Conservation (phyloP, 1,139 yeast genomes). For the Debaryomyces robertsiae region DNA sequence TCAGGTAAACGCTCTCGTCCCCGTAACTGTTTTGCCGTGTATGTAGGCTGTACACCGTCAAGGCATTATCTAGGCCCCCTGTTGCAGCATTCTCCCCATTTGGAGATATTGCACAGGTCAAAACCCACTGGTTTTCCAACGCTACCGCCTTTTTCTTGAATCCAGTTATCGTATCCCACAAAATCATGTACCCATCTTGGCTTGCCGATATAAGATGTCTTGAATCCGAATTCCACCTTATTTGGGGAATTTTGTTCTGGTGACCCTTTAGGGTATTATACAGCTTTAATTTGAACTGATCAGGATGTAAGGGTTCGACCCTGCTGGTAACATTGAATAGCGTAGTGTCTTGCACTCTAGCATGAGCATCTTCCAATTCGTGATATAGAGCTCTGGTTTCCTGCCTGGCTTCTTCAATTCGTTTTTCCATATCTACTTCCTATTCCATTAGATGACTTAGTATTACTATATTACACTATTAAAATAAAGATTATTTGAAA, state of each 20-base stretch:
- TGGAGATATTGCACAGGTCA: constrained; percentile 74
- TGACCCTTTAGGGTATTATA: constrained; percentile 66
- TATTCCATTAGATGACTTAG: not conserved
- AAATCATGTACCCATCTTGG: constrained; percentile 82
- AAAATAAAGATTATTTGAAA: constrained; percentile 3
- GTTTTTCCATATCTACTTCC: constrained; percentile 14
- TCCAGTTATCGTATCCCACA: constrained; percentile 83
- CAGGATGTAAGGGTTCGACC: constrained; percentile 32
- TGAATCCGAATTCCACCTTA: constrained; percentile 70
- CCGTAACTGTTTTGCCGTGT: constrained; percentile 14
- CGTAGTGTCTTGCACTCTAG: constrained; percentile 48
- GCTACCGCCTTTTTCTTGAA: constrained; percentile 70
- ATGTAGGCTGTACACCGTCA: constrained; percentile 65
- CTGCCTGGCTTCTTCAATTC: constrained; percentile 40
- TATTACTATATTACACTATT: constrained; percentile 5
- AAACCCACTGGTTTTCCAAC: constrained; percentile 75
- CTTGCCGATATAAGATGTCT: constrained; percentile 67
- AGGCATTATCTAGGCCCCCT: constrained; percentile 81
- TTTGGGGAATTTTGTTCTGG: constrained; percentile 67
- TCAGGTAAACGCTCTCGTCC: constrained; percentile 35
- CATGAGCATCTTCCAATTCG: constrained; percentile 50
- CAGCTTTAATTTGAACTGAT: constrained; percentile 35
- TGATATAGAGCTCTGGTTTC: constrained; percentile 51
- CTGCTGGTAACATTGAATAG: constrained; percentile 41
- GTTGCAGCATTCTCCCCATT: constrained; percentile 67